Evolutionary conservation across 192 early-diverging fungal species (phyloP), one percentile per base, ranked within the genome.

Genomic region (Mycoemilia scoparia): DNA sequence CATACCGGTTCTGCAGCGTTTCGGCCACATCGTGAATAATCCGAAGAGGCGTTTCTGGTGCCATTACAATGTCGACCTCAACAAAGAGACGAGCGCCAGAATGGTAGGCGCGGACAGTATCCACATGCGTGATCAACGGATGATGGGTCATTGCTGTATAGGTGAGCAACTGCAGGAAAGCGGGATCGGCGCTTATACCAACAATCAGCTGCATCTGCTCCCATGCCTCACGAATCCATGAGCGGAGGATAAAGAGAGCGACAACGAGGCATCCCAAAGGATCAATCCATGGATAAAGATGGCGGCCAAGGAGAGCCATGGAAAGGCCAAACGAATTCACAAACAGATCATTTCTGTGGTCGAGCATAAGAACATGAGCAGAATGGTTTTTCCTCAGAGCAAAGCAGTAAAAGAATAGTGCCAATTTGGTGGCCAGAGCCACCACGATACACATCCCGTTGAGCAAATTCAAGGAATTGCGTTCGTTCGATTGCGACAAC

Each of bases 51-150:
- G 87, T 92, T 11, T 70, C 69, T 1, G 80, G 76, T 17, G 82
- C 74, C 57, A 95, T 71, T 11, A 97, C 87, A 43, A 97, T 86
- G 59, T 97, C 90, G 5, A 97, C 82, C 37, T 97, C 92, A 10
- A 89, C 87, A 71, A 83, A 87, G 32, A 85, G 58, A 42, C 81
- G 84, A 43, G 74, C 70, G 9, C 92, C 90, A 18, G 82, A 70
- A 46, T 84, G 72, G 41, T 96, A 96, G 1, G 88, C 88, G 10
- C 76, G 66, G 32, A 75, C 70, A 0, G 78, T 84, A 34, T 84
- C 81, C 2, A 84, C 72, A 43, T 81, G 73, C 14, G 69, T 46
- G 37, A 70, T 61, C 17, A 69, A 59, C 29, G 64, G 57, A 45
- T 79, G 67, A 36, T 83, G 79, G 5, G 78, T 83, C 29, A 81